These are phyloP conservation scores for Primulina tabacum DNA, from an alignment of 257 asterid genomes.

Conservation along the genomic window DNA sequence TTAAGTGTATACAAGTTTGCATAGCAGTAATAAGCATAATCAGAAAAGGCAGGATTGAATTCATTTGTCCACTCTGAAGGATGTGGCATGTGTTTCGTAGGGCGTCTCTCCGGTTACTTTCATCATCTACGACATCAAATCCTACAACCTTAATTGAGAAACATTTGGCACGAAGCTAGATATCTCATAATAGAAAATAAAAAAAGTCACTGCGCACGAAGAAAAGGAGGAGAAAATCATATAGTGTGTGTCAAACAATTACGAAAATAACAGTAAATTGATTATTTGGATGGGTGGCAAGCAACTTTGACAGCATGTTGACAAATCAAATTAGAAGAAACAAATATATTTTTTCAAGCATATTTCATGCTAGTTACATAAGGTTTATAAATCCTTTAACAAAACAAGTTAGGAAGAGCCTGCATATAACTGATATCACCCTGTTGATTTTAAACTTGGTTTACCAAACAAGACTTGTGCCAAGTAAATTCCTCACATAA, in stretches of 20 bases:
- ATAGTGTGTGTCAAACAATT: constrained; percentile 13
- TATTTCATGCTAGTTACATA: not conserved
- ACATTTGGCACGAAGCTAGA: constrained; percentile 11
- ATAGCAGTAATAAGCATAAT: constrained; percentile 93
- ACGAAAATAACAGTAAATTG: constrained; percentile 5
- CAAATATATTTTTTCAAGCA: not conserved
- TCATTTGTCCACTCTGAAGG: constrained; percentile 91
- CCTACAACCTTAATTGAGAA: constrained; percentile 76
- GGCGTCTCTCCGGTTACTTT: constrained; percentile 97
- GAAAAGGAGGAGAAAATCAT: constrained; percentile 17
- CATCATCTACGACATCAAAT: constrained; percentile 94
- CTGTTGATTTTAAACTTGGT: constrained; percentile 14
- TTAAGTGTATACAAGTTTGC: constrained; percentile 88
- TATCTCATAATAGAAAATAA: constrained; percentile 13
- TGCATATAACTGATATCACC: constrained; percentile 5
- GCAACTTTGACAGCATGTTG: not conserved
- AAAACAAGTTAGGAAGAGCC: constrained; percentile 16
- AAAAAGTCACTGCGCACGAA: constrained; percentile 6
- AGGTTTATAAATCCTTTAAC: not conserved
- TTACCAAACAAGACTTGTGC: not conserved
- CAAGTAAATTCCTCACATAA: constrained; percentile 12
- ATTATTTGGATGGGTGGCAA: not conserved
- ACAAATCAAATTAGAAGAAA: not conserved
- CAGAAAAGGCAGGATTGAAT: constrained; percentile 92
- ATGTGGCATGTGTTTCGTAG: constrained; percentile 93